Percentiles rank a stretch among this genome's conserved stretches.
These are phyloP conservation scores for Neoscytalidium dimidiatum DNA, from an alignment of 2,329 filamentous ascomycete species.

Conservation along the genomic window DNA sequence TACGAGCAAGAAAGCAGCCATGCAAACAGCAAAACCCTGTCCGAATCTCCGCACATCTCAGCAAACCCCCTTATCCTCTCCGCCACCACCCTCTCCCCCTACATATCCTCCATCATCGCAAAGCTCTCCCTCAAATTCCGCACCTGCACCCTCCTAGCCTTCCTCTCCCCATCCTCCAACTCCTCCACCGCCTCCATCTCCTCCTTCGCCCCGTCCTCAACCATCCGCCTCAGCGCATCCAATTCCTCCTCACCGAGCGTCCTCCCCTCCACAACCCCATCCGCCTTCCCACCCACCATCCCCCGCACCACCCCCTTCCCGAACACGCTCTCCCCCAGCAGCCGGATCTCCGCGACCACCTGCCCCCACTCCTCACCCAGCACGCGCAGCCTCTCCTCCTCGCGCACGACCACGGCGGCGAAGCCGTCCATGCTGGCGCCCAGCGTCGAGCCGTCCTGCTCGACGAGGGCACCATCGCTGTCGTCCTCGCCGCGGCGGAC, in stretches of 20 bases:
- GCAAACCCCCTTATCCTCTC: too few relatives aligned
- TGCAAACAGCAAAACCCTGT: not conserved
- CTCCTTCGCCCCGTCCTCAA: conserved; percentile 26
- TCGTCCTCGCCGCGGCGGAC: conserved; percentile 21
- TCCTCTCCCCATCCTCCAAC: conserved; percentile 25
- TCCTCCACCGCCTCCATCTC: conserved; percentile 25
- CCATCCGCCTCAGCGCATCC: conserved; percentile 22
- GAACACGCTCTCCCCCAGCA: not conserved
- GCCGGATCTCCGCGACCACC: conserved; percentile 32
- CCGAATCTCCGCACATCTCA: too few relatives aligned
- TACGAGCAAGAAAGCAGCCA: not conserved
- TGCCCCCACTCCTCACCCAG: conserved; percentile 32
- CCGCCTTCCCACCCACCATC: not conserved
- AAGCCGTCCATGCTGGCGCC: conserved; percentile 28
- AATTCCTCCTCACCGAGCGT: conserved; percentile 23
- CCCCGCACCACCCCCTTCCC: not conserved
- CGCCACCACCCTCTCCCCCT: not conserved
- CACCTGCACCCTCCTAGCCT: conserved; percentile 26
- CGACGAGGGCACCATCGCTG: conserved; percentile 19
- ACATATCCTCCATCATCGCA: conserved; percentile 6
- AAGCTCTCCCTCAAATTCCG: conserved; percentile 24
- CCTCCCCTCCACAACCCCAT: not conserved
- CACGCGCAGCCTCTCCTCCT: conserved; percentile 25
- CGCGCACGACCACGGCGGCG: conserved; percentile 24
- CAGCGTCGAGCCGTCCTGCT: conserved; percentile 12